These are phyloP conservation scores for Puya raimondii DNA, from an alignment of 176 grass and related monocot genomes.

Conservation along the genomic window DNA sequence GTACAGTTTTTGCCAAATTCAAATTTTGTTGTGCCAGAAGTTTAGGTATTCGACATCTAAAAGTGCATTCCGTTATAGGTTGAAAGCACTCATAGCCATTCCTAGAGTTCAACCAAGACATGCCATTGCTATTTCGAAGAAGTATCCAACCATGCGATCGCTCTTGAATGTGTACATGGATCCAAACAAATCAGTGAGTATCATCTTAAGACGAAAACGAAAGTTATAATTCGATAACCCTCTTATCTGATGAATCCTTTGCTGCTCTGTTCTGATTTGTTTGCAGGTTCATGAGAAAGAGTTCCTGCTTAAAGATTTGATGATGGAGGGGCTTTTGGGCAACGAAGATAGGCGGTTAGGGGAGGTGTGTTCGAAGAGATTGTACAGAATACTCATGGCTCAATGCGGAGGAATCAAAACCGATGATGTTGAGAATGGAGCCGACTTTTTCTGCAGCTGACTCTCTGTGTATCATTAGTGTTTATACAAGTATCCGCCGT, in stretches of 20 bases:
- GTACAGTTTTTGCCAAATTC: background rate
- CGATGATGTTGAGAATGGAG: conserved; percentile 40
- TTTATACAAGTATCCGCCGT: background rate
- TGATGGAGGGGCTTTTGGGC: conserved; percentile 33
- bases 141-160: conserved; percentile 73
- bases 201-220: background rate
- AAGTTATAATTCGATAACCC: background rate
- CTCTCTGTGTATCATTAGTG: background rate
- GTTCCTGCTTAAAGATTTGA: conserved; percentile 62
- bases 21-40: background rate
- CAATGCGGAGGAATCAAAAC: conserved; percentile 36
- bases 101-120: conserved; percentile 48
- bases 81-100: conserved; percentile 80
- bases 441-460: conserved; percentile 21
- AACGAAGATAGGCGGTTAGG: conserved; percentile 53
- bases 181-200: conserved; percentile 55
- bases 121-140: conserved; percentile 66
- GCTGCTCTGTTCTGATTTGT: conserved; percentile 17
- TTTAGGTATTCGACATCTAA: too few species aligned
- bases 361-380: conserved; percentile 45
- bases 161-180: conserved; percentile 87
- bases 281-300: conserved; percentile 63
- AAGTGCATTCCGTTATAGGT: conserved; percentile 22
- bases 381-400: conserved; percentile 73
- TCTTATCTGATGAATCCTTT: background rate